Evolutionary conservation across 805 yeast genomes (phyloP).

Genomic region (Lipomyces orientalis): DNA sequence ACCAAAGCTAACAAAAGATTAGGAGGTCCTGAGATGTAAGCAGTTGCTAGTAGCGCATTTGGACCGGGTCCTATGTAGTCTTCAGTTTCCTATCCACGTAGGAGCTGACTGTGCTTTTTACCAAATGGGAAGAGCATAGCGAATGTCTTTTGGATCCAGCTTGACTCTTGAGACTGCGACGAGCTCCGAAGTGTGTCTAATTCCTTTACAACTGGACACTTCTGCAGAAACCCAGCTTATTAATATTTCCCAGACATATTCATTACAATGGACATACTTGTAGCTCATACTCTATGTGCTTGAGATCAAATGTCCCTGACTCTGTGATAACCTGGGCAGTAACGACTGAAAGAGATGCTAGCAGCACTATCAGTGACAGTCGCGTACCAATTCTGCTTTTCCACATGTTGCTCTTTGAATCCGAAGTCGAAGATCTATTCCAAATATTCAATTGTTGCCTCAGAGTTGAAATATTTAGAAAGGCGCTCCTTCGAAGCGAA

Average conservation of each 20-base stretch:
- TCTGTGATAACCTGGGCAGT: slow-evolving; percentile 22
- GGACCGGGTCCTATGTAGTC: slow-evolving; percentile 57
- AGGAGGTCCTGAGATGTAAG: slow-evolving; percentile 70
- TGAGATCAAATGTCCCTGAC: slow-evolving; percentile 28
- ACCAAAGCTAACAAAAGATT: slow-evolving; percentile 57
- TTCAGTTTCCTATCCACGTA: background rate
- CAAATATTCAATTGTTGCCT: background rate
- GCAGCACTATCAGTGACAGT: background rate
- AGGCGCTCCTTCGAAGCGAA: background rate
- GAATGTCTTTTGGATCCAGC: slow-evolving; percentile 50
- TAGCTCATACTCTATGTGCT: slow-evolving; percentile 23
- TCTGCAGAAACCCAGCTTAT: slow-evolving; percentile 37
- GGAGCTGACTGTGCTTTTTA: background rate
- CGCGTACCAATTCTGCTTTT: background rate
- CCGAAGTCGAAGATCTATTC: background rate
- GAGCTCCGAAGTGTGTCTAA: slow-evolving; percentile 44
- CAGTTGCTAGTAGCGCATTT: slow-evolving; percentile 67
- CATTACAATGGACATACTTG: slow-evolving; percentile 13
- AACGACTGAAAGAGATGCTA: slow-evolving; percentile 10
- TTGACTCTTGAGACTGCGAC: slow-evolving; percentile 34
- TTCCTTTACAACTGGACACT: slow-evolving; percentile 51
- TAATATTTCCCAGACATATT: background rate
- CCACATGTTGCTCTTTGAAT: background rate
- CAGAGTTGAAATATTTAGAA: background rate
- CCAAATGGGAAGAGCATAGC: slow-evolving; percentile 47